Evolutionary conservation across 2,329 filamentous ascomycete genomes (phyloP).

Genomic region (Fusarium torulosum): DNA sequence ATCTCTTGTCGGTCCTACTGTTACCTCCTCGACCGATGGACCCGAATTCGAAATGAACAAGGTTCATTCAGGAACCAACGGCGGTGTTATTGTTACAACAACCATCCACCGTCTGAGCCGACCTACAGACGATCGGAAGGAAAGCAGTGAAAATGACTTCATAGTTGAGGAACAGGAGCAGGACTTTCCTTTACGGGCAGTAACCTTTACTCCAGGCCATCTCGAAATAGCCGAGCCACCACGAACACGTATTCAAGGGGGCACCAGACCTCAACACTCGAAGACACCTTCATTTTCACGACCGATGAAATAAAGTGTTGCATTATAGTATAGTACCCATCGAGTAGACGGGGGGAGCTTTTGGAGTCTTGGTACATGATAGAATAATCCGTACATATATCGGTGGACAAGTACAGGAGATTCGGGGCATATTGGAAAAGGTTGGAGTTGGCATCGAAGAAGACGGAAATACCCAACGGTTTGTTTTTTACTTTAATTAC

Average conservation of each 20-base stretch:
- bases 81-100: conserved; percentile 54
- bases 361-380: neutral
- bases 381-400: neutral
- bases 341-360: neutral
- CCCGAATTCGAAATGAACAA: conserved; percentile 39
- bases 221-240: conserved; percentile 36
- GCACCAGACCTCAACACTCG: conserved; percentile 17
- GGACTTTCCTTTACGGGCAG: conserved; percentile 28
- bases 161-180: conserved; percentile 1
- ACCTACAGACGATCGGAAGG: conserved; percentile 31
- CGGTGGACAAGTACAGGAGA: neutral
- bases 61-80: conserved; percentile 32
- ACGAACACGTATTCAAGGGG: conserved; percentile 46
- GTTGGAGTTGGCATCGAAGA: neutral
- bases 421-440: neutral
- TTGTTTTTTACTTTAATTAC: neutral
- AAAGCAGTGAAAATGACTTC: conserved; percentile 27
- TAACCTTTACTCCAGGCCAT: conserved; percentile 25
- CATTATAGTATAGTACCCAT: neutral
- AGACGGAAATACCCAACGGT: conserved; percentile 23
- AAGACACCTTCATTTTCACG: conserved; percentile 27
- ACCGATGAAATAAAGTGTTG: neutral
- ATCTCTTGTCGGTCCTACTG: conserved; percentile 43
- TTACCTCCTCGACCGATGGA: conserved; percentile 38
- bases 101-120: conserved; percentile 54